phyloP scores from a whole-genome alignment of 768 basidiomycete genomes.

The Tricholoma hemisulphureum region DNA sequence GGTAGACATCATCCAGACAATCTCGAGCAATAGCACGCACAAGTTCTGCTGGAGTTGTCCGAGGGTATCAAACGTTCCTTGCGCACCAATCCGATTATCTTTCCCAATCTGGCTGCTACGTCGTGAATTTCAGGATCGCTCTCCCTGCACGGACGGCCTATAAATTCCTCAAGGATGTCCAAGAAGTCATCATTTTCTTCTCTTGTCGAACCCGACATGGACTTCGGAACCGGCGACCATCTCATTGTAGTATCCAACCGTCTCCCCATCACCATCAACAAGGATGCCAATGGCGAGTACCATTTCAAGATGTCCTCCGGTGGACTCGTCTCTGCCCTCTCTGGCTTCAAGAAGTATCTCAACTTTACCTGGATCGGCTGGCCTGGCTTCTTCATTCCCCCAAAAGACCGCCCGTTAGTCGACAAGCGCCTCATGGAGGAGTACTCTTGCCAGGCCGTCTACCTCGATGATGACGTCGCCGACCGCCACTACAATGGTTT shows the following conservation, averaged over 20 bases:
- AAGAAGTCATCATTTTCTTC: slow-evolving; percentile 28
- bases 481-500: slow-evolving; percentile 98
- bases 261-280: slow-evolving; percentile 92
- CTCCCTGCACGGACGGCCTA: slow-evolving; percentile 2
- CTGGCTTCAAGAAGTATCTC: slow-evolving; percentile 97
- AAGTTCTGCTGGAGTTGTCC: slow-evolving; percentile 4
- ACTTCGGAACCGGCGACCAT: slow-evolving; percentile 52
- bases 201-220: slow-evolving; percentile 39
- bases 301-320: slow-evolving; percentile 99
- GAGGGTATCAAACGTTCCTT: slow-evolving; percentile 28
- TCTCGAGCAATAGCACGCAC: neutral
- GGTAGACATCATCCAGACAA: neutral
- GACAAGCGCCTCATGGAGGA: slow-evolving; percentile 92
- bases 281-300: slow-evolving; percentile 89
- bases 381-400: slow-evolving; percentile 92
- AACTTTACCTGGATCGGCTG: slow-evolving; percentile 98
- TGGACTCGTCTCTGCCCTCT: slow-evolving; percentile 94
- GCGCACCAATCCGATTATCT: slow-evolving; percentile 27
- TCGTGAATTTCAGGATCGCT: slow-evolving; percentile 22
- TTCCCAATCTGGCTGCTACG: slow-evolving; percentile 34
- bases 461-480: slow-evolving; percentile 97
- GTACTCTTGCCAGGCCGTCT: slow-evolving; percentile 96
- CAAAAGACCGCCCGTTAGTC: slow-evolving; percentile 86
- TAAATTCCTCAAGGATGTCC: slow-evolving; percentile 11
- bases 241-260: slow-evolving; percentile 96